Percentiles rank a stretch among this genome's conserved stretches.
Evolutionary conservation across 257 asterid species (phyloP).

Genomic region (Nicotiana tabacum): DNA sequence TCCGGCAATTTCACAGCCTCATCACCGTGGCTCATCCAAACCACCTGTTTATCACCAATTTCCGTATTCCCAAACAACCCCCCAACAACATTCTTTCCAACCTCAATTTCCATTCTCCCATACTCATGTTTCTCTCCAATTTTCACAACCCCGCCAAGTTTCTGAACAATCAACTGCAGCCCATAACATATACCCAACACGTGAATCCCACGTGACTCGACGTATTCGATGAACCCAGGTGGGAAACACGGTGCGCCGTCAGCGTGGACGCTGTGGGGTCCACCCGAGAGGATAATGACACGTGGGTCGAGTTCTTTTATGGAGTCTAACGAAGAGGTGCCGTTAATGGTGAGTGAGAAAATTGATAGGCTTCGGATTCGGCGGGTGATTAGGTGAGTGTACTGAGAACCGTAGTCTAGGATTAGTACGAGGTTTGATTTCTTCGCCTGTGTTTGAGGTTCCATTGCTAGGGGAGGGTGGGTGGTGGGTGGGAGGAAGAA

Average conservation of each 20-base stretch:
- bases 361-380: constrained; percentile 77
- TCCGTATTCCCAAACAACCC: constrained; percentile 64
- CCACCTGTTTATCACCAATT: constrained; percentile 73
- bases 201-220: constrained; percentile 34
- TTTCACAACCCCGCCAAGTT: constrained; percentile 71
- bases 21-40: constrained; percentile 99
- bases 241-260: constrained; percentile 75
- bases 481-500: neutral
- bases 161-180: constrained; percentile 80
- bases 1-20: constrained; percentile 84
- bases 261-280: constrained; percentile 92
- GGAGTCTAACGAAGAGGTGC: constrained; percentile 65
- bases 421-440: constrained; percentile 57
- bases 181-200: constrained; percentile 91
- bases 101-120: constrained; percentile 89
- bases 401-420: constrained; percentile 85
- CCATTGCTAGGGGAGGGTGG: constrained; percentile 32
- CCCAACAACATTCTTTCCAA: constrained; percentile 16
- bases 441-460: constrained; percentile 34
- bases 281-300: constrained; percentile 88
- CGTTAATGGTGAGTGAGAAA: constrained; percentile 79
- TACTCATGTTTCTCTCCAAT: constrained; percentile 89
- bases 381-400: constrained; percentile 94
- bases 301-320: constrained; percentile 54
- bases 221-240: constrained; percentile 64